phyloP scores from a whole-genome alignment of 148 eudicot species.

The Mesembryanthemum crystallinum region DNA sequence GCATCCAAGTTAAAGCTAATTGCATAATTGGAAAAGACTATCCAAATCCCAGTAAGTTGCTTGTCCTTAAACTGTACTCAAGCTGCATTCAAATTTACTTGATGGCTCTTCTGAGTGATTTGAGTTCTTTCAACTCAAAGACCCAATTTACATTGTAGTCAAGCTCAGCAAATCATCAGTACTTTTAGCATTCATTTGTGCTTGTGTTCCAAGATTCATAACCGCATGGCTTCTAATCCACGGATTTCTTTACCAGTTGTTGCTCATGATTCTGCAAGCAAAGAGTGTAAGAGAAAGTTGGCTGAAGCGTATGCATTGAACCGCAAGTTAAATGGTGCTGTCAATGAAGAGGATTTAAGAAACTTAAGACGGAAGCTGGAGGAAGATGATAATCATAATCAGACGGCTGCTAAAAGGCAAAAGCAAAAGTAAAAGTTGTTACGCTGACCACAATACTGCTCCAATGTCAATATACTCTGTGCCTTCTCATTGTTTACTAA shows the following conservation, averaged over 20 bases:
- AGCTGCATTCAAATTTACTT: background rate
- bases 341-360: conserved; percentile 57
- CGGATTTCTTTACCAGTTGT: conserved; percentile 44
- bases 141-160: background rate
- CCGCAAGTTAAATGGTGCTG: conserved; percentile 50
- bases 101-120: background rate
- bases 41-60: conserved; percentile 69
- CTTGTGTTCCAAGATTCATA: no score
- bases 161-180: no score
- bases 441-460: conserved; percentile 7
- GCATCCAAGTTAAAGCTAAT: conserved; percentile 71
- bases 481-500: no score
- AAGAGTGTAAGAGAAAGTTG: conserved; percentile 71
- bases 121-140: background rate
- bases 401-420: conserved; percentile 41
- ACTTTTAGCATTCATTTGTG: background rate
- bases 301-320: conserved; percentile 81
- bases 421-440: conserved; percentile 44
- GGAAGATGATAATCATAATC: conserved; percentile 45
- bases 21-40: conserved; percentile 90
- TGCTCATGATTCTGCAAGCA: conserved; percentile 74
- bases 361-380: conserved; percentile 54
- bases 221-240: background rate
- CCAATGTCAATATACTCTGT: no score
- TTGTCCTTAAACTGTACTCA: background rate